Evolutionary conservation across 768 basidiomycete species (phyloP), one percentile per base, ranked within the genome.

Genomic region (Favolaschia claudopus): DNA sequence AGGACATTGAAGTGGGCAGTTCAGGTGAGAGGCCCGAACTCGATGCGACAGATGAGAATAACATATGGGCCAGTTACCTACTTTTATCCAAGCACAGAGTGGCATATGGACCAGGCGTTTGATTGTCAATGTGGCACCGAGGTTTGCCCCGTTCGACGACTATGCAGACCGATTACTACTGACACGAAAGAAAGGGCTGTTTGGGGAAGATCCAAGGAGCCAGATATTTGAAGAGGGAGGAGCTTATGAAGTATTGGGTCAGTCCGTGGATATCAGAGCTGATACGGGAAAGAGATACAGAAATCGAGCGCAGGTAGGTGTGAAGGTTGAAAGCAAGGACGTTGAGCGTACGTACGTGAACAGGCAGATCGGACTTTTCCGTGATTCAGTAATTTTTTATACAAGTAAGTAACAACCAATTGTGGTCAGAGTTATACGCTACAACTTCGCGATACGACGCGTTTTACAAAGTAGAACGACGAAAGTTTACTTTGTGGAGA

Each of bases 1-100:
- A 77, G 59, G 33, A 60, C 48, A 82, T 83, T 52, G 47, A 69
- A 17, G 53, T 55, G 14, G 79, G 78, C 28, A 73, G 77, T 29
- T 34, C 72, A 19, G 58, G 85, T 77, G 73, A 73, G 64, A 46
- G 22, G 19, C 13, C 75, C 71, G 24, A 24, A 20, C 48, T 56
- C 24, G 31, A 25, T 36, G 45, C 56, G 20, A 24, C 10, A 9
- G 40, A 14, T 43, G 38, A 56, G 60, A 17, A 42, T 29, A 32
- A 50, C n/a, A 28, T 42, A 50, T 24, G 44, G 17, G 24, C 29
- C 68, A 73, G 76, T 88, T 52, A 84, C 82, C 2, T 88, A 82
- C 67, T 89, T 88, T 68, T 88, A 89, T 68, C 88, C 87, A 17
- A 83, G 81, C 64, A 89, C 85, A 15, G 87, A 89, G 66, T 89